Conservation (phyloP, 345 rosid genomes). For the Citrus unshiu region DNA sequence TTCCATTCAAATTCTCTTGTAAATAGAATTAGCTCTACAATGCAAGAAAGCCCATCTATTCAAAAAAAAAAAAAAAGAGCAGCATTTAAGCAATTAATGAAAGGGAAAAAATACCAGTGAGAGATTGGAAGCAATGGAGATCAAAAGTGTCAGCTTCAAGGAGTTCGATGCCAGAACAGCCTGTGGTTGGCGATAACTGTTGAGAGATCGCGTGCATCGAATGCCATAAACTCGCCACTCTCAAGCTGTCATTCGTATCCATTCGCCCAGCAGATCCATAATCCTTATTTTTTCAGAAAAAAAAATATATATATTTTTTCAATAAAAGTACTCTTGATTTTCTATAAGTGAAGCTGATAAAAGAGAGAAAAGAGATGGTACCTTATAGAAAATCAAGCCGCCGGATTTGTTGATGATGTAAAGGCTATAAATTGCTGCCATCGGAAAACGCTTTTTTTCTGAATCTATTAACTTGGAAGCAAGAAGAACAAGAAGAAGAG, state of each 20-base stretch:
- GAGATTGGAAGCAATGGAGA: conserved; percentile 94
- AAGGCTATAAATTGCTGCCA: conserved; percentile 83
- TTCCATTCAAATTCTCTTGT: not conserved
- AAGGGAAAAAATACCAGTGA: conserved; percentile 50
- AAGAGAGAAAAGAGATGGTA: conserved; percentile 9
- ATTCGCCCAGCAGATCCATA: conserved; percentile 91
- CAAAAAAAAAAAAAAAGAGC: not conserved
- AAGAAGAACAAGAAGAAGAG: not conserved
- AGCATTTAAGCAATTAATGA: not conserved
- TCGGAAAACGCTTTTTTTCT: conserved; percentile 3
- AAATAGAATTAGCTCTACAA: not conserved
- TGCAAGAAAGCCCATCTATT: not conserved
- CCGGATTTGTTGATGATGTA: conserved; percentile 90
- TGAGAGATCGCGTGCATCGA: conserved; percentile 99
- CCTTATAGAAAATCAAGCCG: conserved; percentile 85
- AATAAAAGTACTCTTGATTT: not conserved
- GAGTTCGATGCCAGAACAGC: conserved; percentile 92
- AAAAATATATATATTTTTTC: not conserved
- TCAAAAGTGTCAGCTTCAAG: conserved; percentile 95
- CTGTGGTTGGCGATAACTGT: conserved; percentile 84
- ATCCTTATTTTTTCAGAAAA: conserved; percentile 41
- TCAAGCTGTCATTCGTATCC: conserved; percentile 96
- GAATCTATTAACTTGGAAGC: not conserved
- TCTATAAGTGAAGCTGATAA: not conserved
- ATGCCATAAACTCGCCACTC: conserved; percentile 99